Evolutionary conservation across 108 stramenopile genomes (phyloP), one percentile per base, ranked within the genome.

Genomic region (Tribonema minus): DNA sequence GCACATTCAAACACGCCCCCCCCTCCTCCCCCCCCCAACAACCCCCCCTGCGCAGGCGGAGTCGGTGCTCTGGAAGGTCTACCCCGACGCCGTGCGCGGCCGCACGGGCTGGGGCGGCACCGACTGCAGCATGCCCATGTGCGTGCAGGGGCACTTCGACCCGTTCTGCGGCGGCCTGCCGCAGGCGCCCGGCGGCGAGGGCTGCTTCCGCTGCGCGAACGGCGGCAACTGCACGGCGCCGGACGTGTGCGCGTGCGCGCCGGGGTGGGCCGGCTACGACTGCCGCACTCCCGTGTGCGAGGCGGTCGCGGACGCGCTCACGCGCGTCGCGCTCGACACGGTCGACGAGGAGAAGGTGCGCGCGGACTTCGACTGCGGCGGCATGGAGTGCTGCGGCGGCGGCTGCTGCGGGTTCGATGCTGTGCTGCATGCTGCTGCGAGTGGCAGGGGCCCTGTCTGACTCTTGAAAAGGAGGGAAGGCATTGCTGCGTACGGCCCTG

Each of bases 261-360:
- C 85, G 28, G 92, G 89, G 15, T 94, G 93, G 92, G 87, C 73
- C 27, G 92, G 92, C 0, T 92, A 89, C 70, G 93, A 94, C 80
- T 94, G 93, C 76, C 64, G 64, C 25, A 90, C 88, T n/a, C 93
- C 93, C 3, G 86, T 91, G 34, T 94, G 93, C 66, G 82, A 88
- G 74, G 88, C 75, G 26, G 89, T 91, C 29, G 90, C 85, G 0
- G 88, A 88, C 71, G 63, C 41, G 25, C 33, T 87, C 37, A 83
- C 86, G 12, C 68, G 88, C 23, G 36, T 36, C 3, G 86, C 92
- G 67, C 87, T 94, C 37, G 79, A 87, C 75, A 94, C 93, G 3
- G 85, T 78, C 31, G 91, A 92, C 81, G 87, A 88, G 66, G 71
- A 68, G 6, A 91, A 90, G 70, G 83, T 80, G 0, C 37, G 60